Conservation (phyloP, 106 monocot genomes). For the Acorus gramineus region DNA sequence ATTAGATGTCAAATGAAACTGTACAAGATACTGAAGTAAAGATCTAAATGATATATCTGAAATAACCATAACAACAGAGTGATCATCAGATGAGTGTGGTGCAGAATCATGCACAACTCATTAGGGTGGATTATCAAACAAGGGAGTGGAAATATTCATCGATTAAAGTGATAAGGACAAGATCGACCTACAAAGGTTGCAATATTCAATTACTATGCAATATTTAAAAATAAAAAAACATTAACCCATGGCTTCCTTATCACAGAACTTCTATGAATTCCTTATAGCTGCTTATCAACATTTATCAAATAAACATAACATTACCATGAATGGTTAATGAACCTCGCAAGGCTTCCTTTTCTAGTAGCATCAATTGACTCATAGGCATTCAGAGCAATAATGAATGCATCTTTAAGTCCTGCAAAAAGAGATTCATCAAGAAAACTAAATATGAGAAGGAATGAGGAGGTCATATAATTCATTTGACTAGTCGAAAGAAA, state of each 20-base stretch:
- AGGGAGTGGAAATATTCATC: too few relatives aligned
- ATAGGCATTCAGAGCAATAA: constrained; percentile 63
- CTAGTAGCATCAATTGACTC: constrained; percentile 93
- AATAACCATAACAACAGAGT: too few relatives aligned
- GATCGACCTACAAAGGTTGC: background rate
- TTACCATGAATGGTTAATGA: constrained; percentile 98
- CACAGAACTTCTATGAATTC: too few relatives aligned
- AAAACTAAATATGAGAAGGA: background rate
- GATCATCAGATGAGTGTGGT: too few relatives aligned
- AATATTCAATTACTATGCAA: background rate
- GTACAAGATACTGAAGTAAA: background rate
- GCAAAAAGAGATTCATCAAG: constrained; percentile 2
- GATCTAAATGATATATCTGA: too few relatives aligned
- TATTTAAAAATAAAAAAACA: background rate
- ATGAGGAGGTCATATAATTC: background rate
- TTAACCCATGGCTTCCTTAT: too few relatives aligned
- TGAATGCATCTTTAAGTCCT: constrained; percentile 89
- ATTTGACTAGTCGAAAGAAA: too few relatives aligned
- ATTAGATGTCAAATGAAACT: constrained; percentile 24
- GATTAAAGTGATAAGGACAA: too few relatives aligned
- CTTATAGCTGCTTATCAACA: too few relatives aligned
- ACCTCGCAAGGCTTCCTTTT: constrained; percentile 87
- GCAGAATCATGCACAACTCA: too few relatives aligned
- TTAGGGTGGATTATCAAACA: too few relatives aligned
- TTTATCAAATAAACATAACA: background rate